Evolutionary conservation across 305 asterid species (phyloP).

Genomic region (Fraxinus angustifolia): DNA sequence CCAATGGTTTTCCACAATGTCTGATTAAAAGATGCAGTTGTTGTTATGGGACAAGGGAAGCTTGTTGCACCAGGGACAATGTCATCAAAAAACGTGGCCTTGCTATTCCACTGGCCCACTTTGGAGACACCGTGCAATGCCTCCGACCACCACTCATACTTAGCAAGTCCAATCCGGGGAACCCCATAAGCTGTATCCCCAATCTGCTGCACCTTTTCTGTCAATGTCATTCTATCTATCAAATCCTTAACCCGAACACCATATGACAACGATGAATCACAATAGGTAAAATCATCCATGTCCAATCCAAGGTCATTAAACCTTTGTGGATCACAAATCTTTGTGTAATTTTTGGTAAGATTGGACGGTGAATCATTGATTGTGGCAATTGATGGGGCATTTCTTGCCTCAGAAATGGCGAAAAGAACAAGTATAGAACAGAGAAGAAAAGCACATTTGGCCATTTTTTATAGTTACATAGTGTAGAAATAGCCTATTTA

Average conservation of each 20-base stretch:
- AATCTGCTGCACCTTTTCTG: constrained; percentile 31
- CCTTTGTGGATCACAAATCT: constrained; percentile 28
- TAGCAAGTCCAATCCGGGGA: constrained; percentile 34
- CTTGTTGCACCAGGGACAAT: constrained; percentile 41
- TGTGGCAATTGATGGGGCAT: neutral
- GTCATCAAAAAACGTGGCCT: constrained; percentile 25
- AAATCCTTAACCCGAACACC: constrained; percentile 37
- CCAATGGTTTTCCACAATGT: constrained; percentile 40
- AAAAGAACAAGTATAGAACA: neutral
- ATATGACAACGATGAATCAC: constrained; percentile 23
- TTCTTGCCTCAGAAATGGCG: neutral
- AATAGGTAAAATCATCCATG: constrained; percentile 25
- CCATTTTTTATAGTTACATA: neutral
- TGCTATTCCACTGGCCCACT: constrained; percentile 22
- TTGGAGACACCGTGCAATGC: constrained; percentile 43
- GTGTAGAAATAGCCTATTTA: neutral
- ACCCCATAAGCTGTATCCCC: constrained; percentile 37
- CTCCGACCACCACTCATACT: constrained; percentile 50
- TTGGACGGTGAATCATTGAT: neutral
- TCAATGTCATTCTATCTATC: constrained; percentile 38
- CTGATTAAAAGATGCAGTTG: constrained; percentile 34
- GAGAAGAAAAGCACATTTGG: neutral
- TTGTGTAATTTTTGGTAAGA: constrained; percentile 8
- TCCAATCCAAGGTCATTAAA: constrained; percentile 30
- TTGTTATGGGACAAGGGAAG: constrained; percentile 36